phyloP scores from a whole-genome alignment of 495 filamentous ascomycete species.

The Lepraria neglecta region DNA sequence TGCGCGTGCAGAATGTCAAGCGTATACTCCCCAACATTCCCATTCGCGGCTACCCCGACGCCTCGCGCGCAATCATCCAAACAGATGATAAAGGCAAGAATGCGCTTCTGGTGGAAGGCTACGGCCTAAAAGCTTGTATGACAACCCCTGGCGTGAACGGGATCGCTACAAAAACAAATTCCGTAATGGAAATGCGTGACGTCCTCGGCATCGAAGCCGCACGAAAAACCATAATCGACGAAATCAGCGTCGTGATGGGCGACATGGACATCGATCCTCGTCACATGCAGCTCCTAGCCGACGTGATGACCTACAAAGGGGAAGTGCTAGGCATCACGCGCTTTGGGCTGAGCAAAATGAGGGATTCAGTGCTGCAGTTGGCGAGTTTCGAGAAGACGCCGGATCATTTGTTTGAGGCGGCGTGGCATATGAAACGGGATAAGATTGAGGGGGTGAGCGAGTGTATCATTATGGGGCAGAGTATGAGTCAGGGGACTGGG shows the following conservation, averaged over 20 bases:
- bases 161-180: constrained; percentile 66
- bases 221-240: constrained; percentile 69
- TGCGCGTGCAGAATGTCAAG: constrained; percentile 76
- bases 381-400: constrained; percentile 98
- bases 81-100: constrained; percentile 56
- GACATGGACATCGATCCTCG: constrained; percentile 95
- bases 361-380: constrained; percentile 87
- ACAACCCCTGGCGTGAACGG: constrained; percentile 83
- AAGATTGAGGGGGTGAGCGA: constrained; percentile 87
- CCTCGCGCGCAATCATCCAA: constrained; percentile 82
- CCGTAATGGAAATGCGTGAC: constrained; percentile 82
- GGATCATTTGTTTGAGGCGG: constrained; percentile 94
- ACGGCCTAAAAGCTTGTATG: constrained; percentile 84
- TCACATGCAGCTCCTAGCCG: constrained; percentile 97
- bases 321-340: constrained; percentile 97
- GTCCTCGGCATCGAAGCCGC: constrained; percentile 98
- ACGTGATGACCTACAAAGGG: constrained; percentile 98
- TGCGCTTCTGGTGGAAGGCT: constrained; percentile 85
- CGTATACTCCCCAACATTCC: constrained; percentile 70
- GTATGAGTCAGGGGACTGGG: constrained; percentile 82
- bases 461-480: constrained; percentile 98
- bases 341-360: constrained; percentile 94
- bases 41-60: constrained; percentile 80
- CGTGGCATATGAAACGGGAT: constrained; percentile 81
- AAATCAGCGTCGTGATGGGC: constrained; percentile 77